Evolutionary conservation across 139 green algal species (phyloP).

Genomic region (Picochlorum costavermella): DNA sequence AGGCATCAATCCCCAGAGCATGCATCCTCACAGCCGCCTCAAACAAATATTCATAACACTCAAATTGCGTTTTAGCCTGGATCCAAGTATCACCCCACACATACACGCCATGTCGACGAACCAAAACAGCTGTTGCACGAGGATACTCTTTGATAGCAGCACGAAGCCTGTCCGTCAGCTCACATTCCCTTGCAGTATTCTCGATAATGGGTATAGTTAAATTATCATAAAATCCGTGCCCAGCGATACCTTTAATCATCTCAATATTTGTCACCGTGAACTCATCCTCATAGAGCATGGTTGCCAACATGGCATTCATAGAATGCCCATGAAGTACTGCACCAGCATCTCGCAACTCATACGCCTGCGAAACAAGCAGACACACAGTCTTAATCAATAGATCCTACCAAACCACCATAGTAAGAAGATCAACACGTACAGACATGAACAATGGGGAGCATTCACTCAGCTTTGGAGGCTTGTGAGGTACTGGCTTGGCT

Average conservation of each 20-base stretch:
- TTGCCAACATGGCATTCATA: slow-evolving; percentile 78
- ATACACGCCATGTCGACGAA: slow-evolving; percentile 75
- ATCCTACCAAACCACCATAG: no score
- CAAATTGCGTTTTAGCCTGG: slow-evolving; percentile 54
- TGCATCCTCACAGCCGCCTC: slow-evolving; percentile 71
- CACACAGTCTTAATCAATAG: no score
- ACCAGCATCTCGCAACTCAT: slow-evolving; percentile 76
- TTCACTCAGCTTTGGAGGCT: slow-evolving; percentile 85
- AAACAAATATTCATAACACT: slow-evolving; percentile 98
- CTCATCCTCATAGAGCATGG: slow-evolving; percentile 64
- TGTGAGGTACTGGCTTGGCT: slow-evolving; percentile 53
- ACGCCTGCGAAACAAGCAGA: slow-evolving; percentile 51
- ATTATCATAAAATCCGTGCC: slow-evolving; percentile 79
- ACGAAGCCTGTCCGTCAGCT: slow-evolving; percentile 86
- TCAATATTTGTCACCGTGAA: slow-evolving; percentile 87
- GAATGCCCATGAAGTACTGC: slow-evolving; percentile 90
- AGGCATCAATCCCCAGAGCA: slow-evolving; percentile 63
- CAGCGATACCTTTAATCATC: slow-evolving; percentile 95
- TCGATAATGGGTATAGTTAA: slow-evolving; percentile 90
- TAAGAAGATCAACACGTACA: slow-evolving; percentile 31
- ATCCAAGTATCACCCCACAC: slow-evolving; percentile 82
- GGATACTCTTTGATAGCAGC: slow-evolving; percentile 75
- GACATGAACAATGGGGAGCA: slow-evolving; percentile 85
- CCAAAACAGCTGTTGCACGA: slow-evolving; percentile 72
- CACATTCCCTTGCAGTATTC: slow-evolving; percentile 92